These are phyloP conservation scores for Acanthamoeba divionensis DNA, from an alignment of 208 protist species.

Conservation along the genomic window DNA sequence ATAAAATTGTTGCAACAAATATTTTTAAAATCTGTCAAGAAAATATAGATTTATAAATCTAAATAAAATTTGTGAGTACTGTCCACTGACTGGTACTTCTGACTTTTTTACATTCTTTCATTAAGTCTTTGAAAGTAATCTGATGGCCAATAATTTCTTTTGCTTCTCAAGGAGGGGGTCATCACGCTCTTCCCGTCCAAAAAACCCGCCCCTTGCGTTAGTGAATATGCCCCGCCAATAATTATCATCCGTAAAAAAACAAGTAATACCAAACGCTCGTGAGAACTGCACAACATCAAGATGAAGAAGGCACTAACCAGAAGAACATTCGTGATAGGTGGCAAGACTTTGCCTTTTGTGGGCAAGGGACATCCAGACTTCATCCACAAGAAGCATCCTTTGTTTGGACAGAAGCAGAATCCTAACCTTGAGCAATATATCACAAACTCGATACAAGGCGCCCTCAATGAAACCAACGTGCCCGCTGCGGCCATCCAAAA, in stretches of 20 bases:
- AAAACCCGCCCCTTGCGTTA: no score
- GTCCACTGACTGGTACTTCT: background rate
- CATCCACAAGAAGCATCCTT: slow-evolving; percentile 88
- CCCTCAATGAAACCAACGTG: slow-evolving; percentile 72
- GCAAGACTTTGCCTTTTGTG: slow-evolving; percentile 86
- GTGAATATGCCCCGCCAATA: no score
- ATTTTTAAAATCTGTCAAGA: no score
- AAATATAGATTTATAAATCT: no score
- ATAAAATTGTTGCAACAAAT: no score
- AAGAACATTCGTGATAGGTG: slow-evolving; percentile 83
- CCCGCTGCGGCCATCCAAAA: slow-evolving; percentile 80
- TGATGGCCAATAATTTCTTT: background rate
- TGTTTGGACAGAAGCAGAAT: slow-evolving; percentile 89
- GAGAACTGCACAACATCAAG: background rate
- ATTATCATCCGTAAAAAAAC: background rate
- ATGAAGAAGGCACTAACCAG: slow-evolving; percentile 9
- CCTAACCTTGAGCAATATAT: slow-evolving; percentile 83
- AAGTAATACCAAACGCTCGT: background rate
- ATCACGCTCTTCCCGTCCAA: no score
- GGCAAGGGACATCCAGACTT: slow-evolving; percentile 88
- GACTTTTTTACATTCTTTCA: background rate
- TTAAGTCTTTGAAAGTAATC: background rate
- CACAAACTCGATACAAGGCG: slow-evolving; percentile 56
- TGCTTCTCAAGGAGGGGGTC: no score
- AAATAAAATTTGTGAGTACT: no score